Percentiles rank a stretch among this genome's conserved stretches.
These are phyloP conservation scores for Sclerotinia glacialis DNA, from an alignment of 2,329 filamentous ascomycete species.

Conservation along the genomic window DNA sequence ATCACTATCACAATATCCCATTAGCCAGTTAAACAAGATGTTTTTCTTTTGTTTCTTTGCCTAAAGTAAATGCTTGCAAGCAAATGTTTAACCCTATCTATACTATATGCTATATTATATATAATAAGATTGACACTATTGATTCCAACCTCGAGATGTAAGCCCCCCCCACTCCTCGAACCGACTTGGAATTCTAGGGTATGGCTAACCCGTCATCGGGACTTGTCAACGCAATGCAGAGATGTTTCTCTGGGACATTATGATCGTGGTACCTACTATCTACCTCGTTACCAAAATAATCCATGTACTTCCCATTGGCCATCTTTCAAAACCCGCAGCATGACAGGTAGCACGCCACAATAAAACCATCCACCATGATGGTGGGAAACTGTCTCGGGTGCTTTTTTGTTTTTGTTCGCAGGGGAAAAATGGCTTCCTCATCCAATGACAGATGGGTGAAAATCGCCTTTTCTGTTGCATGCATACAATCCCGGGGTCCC, in stretches of 20 bases:
- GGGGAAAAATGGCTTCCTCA: not conserved
- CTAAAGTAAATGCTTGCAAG: not conserved
- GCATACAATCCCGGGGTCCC: slow-evolving; percentile 5
- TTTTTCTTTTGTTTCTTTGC: not conserved
- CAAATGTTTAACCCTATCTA: too few species aligned
- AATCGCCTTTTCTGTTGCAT: slow-evolving; percentile 14
- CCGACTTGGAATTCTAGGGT: not conserved
- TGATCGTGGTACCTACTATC: not conserved
- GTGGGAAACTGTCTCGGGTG: slow-evolving; percentile 17
- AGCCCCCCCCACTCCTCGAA: not conserved
- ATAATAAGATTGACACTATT: not conserved
- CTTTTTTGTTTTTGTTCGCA: slow-evolving; percentile 2
- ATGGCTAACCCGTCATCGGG: slow-evolving; percentile 7
- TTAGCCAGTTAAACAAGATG: not conserved
- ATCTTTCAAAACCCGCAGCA: not conserved
- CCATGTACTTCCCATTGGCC: not conserved
- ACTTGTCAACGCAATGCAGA: slow-evolving; percentile 15
- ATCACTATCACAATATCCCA: not conserved
- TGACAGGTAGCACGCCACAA: slow-evolving; percentile 12
- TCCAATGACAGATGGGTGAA: slow-evolving; percentile 1
- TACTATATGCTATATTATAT: too few species aligned
- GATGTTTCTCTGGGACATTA: not conserved
- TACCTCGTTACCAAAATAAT: slow-evolving; percentile 17
- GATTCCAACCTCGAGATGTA: not conserved
- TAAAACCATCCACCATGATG: slow-evolving; percentile 1